Percentiles rank a stretch among this genome's conserved stretches.
These are phyloP conservation scores for Imleria badia DNA, from an alignment of 768 basidiomycete genomes.

Conservation along the genomic window DNA sequence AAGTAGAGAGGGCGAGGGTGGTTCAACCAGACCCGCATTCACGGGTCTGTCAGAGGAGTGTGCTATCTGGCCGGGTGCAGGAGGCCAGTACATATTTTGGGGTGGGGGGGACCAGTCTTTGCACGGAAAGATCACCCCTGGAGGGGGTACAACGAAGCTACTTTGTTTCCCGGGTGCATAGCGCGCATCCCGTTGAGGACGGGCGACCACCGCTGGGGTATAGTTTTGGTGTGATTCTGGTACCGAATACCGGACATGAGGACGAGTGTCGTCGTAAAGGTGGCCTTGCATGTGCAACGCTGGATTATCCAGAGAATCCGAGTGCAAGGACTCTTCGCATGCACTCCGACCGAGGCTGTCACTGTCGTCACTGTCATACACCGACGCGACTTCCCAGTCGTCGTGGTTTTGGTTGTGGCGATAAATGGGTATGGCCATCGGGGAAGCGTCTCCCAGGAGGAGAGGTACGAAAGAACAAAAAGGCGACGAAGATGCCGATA, in stretches of 20 bases:
- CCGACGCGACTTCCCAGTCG: constrained; percentile 32
- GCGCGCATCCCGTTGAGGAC: constrained; percentile 13
- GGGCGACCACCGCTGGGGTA: neutral
- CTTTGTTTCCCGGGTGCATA: constrained; percentile 8
- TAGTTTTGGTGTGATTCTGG: constrained; percentile 18
- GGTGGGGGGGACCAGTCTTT: constrained; percentile 17
- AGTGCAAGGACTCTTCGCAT: constrained; percentile 13
- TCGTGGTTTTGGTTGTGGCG: constrained; percentile 24
- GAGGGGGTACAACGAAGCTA: constrained; percentile 23
- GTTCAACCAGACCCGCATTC: constrained; percentile 1
- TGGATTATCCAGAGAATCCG: constrained; percentile 7
- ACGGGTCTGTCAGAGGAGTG: constrained; percentile 6
- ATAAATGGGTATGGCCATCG: constrained; percentile 27
- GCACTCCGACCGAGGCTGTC: constrained; percentile 23
- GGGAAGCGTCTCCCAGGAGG: neutral
- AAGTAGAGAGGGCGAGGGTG: constrained; percentile 13
- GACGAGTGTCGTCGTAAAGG: constrained; percentile 1
- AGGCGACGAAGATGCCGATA: neutral
- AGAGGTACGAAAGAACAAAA: neutral
- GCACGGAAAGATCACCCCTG: constrained; percentile 26
- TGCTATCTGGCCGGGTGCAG: neutral
- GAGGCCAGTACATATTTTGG: constrained; percentile 15
- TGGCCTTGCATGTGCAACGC: constrained; percentile 4
- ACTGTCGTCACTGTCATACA: constrained; percentile 31
- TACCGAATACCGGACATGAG: constrained; percentile 15